Base-by-base conservation (phyloP, 2,329 filamentous ascomycete species). In the Raffaelea ambrosiae region DNA sequence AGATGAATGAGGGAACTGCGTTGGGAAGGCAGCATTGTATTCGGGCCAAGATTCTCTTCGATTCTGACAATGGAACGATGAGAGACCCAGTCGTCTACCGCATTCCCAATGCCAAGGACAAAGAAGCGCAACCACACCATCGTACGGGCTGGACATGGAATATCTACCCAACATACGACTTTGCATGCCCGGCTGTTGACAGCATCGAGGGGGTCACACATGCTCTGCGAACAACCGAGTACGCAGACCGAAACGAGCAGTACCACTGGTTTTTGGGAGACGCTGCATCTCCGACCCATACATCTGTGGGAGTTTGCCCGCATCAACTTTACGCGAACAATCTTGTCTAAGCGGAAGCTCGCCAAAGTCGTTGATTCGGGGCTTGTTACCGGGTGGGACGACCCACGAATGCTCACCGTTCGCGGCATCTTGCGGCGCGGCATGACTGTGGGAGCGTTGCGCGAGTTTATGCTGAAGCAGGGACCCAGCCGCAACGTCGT, bases 231-330 rank as follows among this genome's bases (percentile, higher is more conserved):
- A 88, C 86, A 1, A 90, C 85, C 57, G 86, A 91, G 72, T 46
- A 91, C 68, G 86, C 86, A 48, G 86, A 91, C 65, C 83, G 86
- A 53, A 88, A 91, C 64, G 81, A 83, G 10, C 86, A 89, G 65
- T 91, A 90, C 67, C 81, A 87, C 63, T 91, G 87, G 86, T 87
- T 91, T 71, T 68, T n/a, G 88, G 51, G 78, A 87, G 55, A 81
- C 81, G 5, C 72, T 90, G 43, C 77, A 81, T 57, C 74, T 90
- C 22, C 84, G 86, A 54, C 74, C 81, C 59, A 86, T 91, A 4
- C 78, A 88, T 66, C 84, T 90, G 70, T 90, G 85, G 84, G 86
- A 89, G 63, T 91, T 90, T 64, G 76, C 84, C 14, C 79, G 87
- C 55, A 81, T 91, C 70, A 90, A 89, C 74, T 90, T 91, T 60